Conservation (phyloP, 805 yeast species). For the Saccharomycopsis amapae region DNA sequence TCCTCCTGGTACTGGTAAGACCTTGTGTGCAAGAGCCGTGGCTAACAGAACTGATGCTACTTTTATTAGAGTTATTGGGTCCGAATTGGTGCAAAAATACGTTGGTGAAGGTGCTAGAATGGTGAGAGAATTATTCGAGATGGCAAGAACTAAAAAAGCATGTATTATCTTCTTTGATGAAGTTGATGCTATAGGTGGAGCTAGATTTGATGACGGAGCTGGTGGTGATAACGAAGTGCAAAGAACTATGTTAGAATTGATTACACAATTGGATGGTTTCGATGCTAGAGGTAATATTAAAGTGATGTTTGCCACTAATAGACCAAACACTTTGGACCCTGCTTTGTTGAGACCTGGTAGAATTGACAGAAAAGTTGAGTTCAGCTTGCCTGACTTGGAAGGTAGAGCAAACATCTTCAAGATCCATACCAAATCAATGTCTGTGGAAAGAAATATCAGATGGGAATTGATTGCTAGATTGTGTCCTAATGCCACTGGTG, state of each 20-base stretch:
- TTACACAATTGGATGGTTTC: constrained; percentile 96
- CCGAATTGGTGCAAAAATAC: constrained; percentile 95
- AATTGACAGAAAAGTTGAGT: constrained; percentile 97
- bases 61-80: constrained; percentile 95
- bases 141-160: constrained; percentile 98
- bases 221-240: constrained; percentile 99
- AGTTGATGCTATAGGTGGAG: constrained; percentile 98
- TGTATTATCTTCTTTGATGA: constrained; percentile 98
- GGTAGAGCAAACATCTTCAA: constrained; percentile 97
- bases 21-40: constrained; percentile 97
- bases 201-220: constrained; percentile 99
- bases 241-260: constrained; percentile 96
- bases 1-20: constrained; percentile 99
- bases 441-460: constrained; percentile 93
- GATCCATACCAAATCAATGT: constrained; percentile 96
- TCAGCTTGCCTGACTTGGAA: constrained; percentile 91
- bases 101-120: constrained; percentile 99
- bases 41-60: constrained; percentile 99
- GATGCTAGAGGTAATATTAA: constrained; percentile 98
- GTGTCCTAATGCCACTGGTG: constrained; percentile 98
- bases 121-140: constrained; percentile 97
- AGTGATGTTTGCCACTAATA: constrained; percentile 98
- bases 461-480: constrained; percentile 97
- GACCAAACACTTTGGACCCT: constrained; percentile 97
- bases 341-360: constrained; percentile 98